Base-by-base conservation (phyloP, 805 yeast genomes). In the Lipomyces orientalis region DNA sequence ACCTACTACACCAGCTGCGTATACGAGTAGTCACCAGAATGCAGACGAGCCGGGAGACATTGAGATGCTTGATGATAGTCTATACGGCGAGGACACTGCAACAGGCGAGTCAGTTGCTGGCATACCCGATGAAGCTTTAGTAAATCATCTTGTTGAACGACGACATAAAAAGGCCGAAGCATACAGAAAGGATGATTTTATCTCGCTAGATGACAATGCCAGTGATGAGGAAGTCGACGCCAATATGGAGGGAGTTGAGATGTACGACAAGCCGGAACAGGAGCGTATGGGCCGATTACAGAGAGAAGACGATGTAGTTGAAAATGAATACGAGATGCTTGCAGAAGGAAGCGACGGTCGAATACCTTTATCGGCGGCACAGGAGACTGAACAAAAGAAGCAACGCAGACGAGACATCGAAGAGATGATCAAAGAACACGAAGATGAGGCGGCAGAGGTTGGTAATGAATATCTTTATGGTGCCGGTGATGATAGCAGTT, bases 301-400 rank as follows among this genome's bases (percentile, higher is more conserved):
- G 31, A 61, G 62, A 14, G 68, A 63, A 35, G 72, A 69, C 34
- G 70, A 66, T 31, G 29, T 61, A 37, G 12, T 19, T 16, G 72
- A 69, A 34, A 64, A 67, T 35, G 71, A 63, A 56, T 62, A 55
- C 61, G 70, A 69, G 25, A 58, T 62, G 56, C 60, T 69, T 9
- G 72, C 72, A 1, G 72, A 69, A 52, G 72, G 72, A 12, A 65
- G 60, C 31, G 68, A 69, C 58, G 72, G 72, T 1, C 62, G 70
- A n/a, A 66, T 69, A 29, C 71, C 72, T 5, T 49, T 69, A 10
- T 62, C 68, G 8, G 64, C 67, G n/a, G 59, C 62, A 5, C 70
- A 69, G 51, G 70, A 58, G 33, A 14, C 58, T 14, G 64, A 66
- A 12, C 72, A 69, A 43, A 55, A 51, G 22, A 64, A 57, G 19